Evolutionary conservation across 208 protist genomes (phyloP), one percentile per base, ranked within the genome.

Genomic region (Willaertia magna): DNA sequence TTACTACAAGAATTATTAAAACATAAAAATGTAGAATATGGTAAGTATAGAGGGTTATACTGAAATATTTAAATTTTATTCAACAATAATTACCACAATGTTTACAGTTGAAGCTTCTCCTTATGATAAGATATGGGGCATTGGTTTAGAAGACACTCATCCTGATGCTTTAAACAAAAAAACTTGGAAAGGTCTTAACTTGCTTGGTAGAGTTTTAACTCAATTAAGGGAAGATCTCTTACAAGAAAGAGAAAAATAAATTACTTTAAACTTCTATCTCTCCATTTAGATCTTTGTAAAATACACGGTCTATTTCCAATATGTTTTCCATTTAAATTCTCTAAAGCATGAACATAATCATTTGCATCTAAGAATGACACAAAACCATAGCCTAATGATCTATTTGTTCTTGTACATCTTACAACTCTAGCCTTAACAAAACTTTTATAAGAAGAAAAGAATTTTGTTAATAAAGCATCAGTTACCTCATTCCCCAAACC

Each of bases 371-470:
- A 26, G 48, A 93, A 93, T 47, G 89, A 92, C 3, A 93, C 89
- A 89, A 93, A 93, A 34, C 91, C 91, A 88, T 93, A 93, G n/a
- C 91, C 91, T 52, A 92, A 93, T 14, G 87, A 85, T 74, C 93
- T 93, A 43, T 46, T 18, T 52, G 91, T 93, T 52, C 46, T 43
- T 61, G 88, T 90, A 48, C 93, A 47, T 16, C 84, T 30, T 12
- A 93, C 55, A 20, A 93, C 90, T 59, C 90, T 93, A 3, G 91
- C 91, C 61, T 93, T 93, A 6, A 76, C 22, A 82, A 93, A 93
- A 0, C 86, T 90, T 18, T 89, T 34, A 83, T 92, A 93, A 34
- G 87, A 67, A 42, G 86, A 88, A 84, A 92, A 92, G 9, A 76
- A 74, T 76, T 89, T 90, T 49, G 87, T 42, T 22, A 93, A 85